phyloP scores from a whole-genome alignment of 2,329 filamentous ascomycete species.

The Diaporthe aspalathi region DNA sequence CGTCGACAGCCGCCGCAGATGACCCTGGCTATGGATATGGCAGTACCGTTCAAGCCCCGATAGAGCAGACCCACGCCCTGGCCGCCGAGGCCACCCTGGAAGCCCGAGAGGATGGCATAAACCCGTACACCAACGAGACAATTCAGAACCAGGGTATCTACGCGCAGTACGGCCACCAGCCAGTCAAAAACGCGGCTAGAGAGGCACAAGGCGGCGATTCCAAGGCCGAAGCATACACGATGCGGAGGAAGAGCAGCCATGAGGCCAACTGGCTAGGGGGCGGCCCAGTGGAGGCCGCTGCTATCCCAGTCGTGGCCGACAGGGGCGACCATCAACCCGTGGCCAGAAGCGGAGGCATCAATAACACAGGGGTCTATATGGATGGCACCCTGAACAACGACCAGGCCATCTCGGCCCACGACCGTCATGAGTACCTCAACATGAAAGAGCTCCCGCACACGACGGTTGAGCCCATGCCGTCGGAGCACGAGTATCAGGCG shows the following conservation, averaged over 20 bases:
- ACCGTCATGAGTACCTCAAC: background rate
- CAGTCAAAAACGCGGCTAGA: constrained; percentile 19
- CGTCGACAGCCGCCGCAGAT: constrained; percentile 25
- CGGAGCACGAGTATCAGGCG: background rate
- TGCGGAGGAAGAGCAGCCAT: constrained; percentile 15
- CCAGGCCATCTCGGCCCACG: background rate
- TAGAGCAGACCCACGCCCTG: constrained; percentile 62
- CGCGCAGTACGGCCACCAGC: constrained; percentile 31
- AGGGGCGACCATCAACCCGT: background rate
- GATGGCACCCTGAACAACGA: constrained; percentile 23
- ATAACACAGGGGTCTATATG: constrained; percentile 10
- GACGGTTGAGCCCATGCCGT: background rate
- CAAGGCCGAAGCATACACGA: background rate
- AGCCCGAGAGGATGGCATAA: constrained; percentile 66
- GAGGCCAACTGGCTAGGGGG: constrained; percentile 15
- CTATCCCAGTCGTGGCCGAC: constrained; percentile 10
- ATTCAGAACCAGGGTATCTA: constrained; percentile 40
- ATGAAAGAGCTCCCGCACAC: constrained; percentile 26
- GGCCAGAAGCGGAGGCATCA: background rate
- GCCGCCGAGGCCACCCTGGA: constrained; percentile 63
- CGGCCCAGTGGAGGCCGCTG: background rate
- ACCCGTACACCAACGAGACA: constrained; percentile 66
- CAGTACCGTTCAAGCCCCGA: constrained; percentile 56
- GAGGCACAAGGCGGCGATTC: background rate
- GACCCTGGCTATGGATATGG: constrained; percentile 54